Evolutionary conservation across 176 grass and related monocot genomes (phyloP), one percentile per base, ranked within the genome.

Genomic region (Alopecurus myosuroides): DNA sequence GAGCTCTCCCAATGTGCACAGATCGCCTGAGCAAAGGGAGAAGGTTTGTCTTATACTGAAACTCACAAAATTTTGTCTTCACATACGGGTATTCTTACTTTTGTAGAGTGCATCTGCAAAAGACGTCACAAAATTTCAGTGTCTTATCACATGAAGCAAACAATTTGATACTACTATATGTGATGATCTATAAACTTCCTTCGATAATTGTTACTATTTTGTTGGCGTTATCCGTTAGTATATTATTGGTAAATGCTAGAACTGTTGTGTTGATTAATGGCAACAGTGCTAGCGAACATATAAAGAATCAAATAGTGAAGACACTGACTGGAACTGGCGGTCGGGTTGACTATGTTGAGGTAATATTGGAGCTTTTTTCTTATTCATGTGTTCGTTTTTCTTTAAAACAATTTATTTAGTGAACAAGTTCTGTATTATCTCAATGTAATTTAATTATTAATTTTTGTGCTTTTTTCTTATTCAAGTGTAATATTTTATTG

Each of bases 331-430:
- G 86, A 82, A 82, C 91, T 85, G 91, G 87, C 4, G 89, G 96
- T 80, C 87, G 61, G 78, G 87, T 95, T 85, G 96, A 98, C 61
- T 98, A 92, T 92, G 96, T 92, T 82, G 91, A 95, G 93, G 93
- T 98, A 90, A 84, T 63, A 7, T 55, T 70, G 9, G 1, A n/a
- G 23, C 1, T 12, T 79, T 49, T 44, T 10, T 36, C 14, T 80
- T 46, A 12, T 52, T 70, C 6, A 56, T 44, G 11, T 17, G 35
- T 9, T 10, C 0, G 4, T 42, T 25, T 85, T 10, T 46, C 19
- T 18, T 11, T 70, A 22, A 48, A 46, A 11, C 11, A 77, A 28
- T 49, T 50, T 39, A 55, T 30, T 18, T 55, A 4, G 5, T 31
- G 42, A 41, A 25, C 20, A 35, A 70, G 0, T 78, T 70, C 11